Conservation (phyloP, 495 filamentous ascomycete genomes). For the Bathelium albidoporum region DNA sequence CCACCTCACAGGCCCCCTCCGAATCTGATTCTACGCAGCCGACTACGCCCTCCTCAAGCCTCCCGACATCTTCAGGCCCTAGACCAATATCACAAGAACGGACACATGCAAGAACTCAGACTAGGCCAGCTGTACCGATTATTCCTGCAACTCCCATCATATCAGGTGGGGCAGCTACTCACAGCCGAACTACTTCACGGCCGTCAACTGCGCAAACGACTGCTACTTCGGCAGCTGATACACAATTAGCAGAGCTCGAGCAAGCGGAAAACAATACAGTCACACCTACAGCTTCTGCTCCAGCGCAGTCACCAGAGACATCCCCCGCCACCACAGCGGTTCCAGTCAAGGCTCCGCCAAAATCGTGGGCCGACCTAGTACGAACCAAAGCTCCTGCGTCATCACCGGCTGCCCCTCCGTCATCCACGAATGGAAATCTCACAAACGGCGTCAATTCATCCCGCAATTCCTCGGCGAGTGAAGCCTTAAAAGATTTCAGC, state of each 20-base stretch:
- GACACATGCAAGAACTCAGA: slow-evolving; percentile 33
- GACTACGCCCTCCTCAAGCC: slow-evolving; percentile 57
- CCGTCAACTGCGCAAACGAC: slow-evolving; percentile 33
- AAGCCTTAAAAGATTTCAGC: slow-evolving; percentile 58
- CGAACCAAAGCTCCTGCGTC: slow-evolving; percentile 36
- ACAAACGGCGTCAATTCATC: slow-evolving; percentile 39
- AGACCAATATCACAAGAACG: slow-evolving; percentile 20
- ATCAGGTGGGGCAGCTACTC: slow-evolving; percentile 37
- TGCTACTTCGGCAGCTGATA: slow-evolving; percentile 23
- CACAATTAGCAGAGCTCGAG: slow-evolving; percentile 10
- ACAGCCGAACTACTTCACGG: slow-evolving; percentile 25
- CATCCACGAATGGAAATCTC: slow-evolving; percentile 14
- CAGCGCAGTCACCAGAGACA: slow-evolving; percentile 23
- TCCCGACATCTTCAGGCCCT: slow-evolving; percentile 21
- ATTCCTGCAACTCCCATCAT: slow-evolving; percentile 49
- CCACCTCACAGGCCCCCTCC: slow-evolving; percentile 55
- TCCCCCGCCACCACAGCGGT: slow-evolving; percentile 33
- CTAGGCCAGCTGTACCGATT: slow-evolving; percentile 53
- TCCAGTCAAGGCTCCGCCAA: slow-evolving; percentile 39
- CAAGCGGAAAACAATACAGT: slow-evolving; percentile 13
- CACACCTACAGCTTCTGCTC: slow-evolving; percentile 23
- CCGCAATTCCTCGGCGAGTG: slow-evolving; percentile 56
- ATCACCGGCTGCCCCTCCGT: slow-evolving; percentile 25
- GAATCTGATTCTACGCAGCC: slow-evolving; percentile 58
- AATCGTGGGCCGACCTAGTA: slow-evolving; percentile 72